Percentiles rank a stretch among this genome's conserved stretches.
Conservation (phyloP, 495 filamentous ascomycete species). For the Endocarpon pusillum region DNA sequence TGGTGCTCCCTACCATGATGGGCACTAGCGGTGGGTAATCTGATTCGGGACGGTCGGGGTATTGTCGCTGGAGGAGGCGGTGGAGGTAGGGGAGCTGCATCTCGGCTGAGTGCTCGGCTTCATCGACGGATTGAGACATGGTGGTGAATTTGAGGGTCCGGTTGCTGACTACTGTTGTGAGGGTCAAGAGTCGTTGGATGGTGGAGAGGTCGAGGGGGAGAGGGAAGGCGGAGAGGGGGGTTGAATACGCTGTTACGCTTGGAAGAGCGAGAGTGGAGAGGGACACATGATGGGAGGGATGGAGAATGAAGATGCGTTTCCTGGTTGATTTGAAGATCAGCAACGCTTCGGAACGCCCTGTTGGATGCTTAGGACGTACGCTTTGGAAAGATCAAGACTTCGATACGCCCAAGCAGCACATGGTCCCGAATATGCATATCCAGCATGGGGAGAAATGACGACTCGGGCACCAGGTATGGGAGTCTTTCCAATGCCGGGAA, state of each 20-base stretch:
- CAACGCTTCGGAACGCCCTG: background rate
- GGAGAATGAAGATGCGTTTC: slow-evolving; percentile 85
- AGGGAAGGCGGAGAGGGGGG: slow-evolving; percentile 64
- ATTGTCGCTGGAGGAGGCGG: slow-evolving; percentile 43
- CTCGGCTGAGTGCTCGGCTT: slow-evolving; percentile 87
- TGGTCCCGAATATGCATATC: slow-evolving; percentile 87
- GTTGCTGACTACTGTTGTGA: slow-evolving; percentile 28
- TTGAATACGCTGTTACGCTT: slow-evolving; percentile 55
- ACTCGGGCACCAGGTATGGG: slow-evolving; percentile 65
- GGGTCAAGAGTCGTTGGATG: slow-evolving; percentile 37
- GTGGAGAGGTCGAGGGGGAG: slow-evolving; percentile 54
- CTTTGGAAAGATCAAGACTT: slow-evolving; percentile 64
- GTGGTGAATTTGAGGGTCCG: slow-evolving; percentile 39
- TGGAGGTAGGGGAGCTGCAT: slow-evolving; percentile 94
- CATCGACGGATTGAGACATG: slow-evolving; percentile 55
- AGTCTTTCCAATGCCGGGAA: slow-evolving; percentile 39
- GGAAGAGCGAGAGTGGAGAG: slow-evolving; percentile 65
- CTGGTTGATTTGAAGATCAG: slow-evolving; percentile 19
- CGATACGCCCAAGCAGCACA: slow-evolving; percentile 94
- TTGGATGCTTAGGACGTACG: slow-evolving; percentile 27
- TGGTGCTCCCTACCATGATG: slow-evolving; percentile 73
- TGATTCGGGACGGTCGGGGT: slow-evolving; percentile 19
- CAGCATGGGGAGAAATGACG: slow-evolving; percentile 96
- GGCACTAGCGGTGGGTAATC: slow-evolving; percentile 64
- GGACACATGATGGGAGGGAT: slow-evolving; percentile 81